These are phyloP conservation scores for Neodidymelliopsis sp. DNA, from an alignment of 2,329 filamentous ascomycete genomes.

Conservation along the genomic window DNA sequence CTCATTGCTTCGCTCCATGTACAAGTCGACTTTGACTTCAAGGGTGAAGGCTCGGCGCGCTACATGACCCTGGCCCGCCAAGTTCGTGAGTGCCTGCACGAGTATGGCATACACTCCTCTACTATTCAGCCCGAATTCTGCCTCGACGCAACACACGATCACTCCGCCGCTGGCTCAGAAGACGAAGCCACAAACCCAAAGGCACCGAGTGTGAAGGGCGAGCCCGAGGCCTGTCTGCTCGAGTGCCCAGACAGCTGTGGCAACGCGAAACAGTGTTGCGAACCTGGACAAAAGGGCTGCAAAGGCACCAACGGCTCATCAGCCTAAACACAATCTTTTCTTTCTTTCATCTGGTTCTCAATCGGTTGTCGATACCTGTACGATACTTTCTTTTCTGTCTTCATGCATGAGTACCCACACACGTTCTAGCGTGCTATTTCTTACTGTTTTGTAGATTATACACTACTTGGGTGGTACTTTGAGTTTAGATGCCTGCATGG, in stretches of 20 bases:
- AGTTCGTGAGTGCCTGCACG: constrained; percentile 88
- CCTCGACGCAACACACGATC: constrained; percentile 54
- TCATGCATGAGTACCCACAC: constrained; percentile 1
- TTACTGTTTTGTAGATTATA: constrained; percentile 4
- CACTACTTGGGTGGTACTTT: not conserved
- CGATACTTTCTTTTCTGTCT: constrained; percentile 6
- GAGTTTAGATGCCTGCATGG: not conserved
- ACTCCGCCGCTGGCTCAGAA: constrained; percentile 45
- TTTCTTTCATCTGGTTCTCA: no score
- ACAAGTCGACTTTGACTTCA: constrained; percentile 88
- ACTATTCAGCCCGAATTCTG: constrained; percentile 94
- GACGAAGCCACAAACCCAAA: constrained; percentile 44
- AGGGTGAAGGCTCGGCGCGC: constrained; percentile 75
- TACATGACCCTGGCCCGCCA: constrained; percentile 92
- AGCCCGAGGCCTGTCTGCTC: constrained; percentile 50
- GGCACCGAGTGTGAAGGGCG: constrained; percentile 47
- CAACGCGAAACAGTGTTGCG: constrained; percentile 53
- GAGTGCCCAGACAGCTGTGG: constrained; percentile 55
- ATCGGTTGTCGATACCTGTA: constrained; percentile 18
- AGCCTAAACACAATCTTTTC: constrained; percentile 10
- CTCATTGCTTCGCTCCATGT: constrained; percentile 92
- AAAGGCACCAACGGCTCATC: constrained; percentile 25
- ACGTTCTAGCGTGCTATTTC: constrained; percentile 3
- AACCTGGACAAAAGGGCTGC: constrained; percentile 41
- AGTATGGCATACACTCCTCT: constrained; percentile 93